Evolutionary conservation across 139 green algal genomes (phyloP).

Genomic region (Tetraselmis striata): DNA sequence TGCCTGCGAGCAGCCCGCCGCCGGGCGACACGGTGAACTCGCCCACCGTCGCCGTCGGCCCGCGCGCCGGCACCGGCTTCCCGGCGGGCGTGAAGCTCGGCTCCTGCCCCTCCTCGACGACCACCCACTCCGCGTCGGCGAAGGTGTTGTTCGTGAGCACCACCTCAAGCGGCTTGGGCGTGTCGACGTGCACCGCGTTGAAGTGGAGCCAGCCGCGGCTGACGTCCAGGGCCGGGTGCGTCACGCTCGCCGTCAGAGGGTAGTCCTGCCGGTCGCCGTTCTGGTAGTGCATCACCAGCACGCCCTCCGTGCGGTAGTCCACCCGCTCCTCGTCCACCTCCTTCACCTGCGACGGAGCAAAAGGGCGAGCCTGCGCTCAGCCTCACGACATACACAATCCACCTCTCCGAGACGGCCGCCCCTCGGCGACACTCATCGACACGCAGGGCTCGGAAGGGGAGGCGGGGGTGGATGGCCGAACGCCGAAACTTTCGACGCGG

Average conservation of each 20-base stretch:
- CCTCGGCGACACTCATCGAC: no score
- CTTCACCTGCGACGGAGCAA: not conserved
- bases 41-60: not conserved
- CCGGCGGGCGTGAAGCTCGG: not conserved
- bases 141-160: not conserved
- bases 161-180: not conserved
- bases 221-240: not conserved
- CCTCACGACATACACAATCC: no score
- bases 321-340: not conserved
- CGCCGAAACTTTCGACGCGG: no score
- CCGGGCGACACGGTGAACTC: not conserved
- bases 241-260: not conserved
- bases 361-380: no score
- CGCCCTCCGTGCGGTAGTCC: not conserved
- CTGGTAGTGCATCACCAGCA: not conserved
- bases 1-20: not conserved
- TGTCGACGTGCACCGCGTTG: not conserved
- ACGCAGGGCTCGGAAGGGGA: no score
- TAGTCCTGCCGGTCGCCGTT: constrained; percentile 3
- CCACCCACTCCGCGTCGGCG: not conserved
- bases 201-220: not conserved
- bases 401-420: no score
- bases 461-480: no score
- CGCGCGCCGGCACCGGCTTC: not conserved
- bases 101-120: not conserved